Conservation (phyloP, 2,329 filamentous ascomycete species). For the Paramyrothecium sp. region DNA sequence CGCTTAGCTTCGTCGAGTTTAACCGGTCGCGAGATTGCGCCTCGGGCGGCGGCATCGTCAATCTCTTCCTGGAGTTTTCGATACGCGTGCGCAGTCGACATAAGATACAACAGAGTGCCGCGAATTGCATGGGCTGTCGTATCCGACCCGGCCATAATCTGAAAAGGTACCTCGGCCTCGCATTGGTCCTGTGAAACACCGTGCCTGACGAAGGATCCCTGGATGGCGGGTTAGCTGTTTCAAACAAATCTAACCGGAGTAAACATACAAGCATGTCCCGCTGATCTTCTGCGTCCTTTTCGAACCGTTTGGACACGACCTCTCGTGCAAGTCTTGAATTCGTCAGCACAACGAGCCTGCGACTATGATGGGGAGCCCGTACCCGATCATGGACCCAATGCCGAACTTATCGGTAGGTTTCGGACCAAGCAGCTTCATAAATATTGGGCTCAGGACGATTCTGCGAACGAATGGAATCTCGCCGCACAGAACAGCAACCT, state of each 20-base stretch:
- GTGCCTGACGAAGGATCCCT: slow-evolving; percentile 1
- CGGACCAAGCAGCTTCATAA: background rate
- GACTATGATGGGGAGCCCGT: background rate
- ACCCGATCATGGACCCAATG: background rate
- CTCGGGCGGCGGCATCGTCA: slow-evolving; percentile 27
- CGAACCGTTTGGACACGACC: background rate
- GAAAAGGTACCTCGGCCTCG: slow-evolving; percentile 28
- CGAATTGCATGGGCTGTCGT: slow-evolving; percentile 51
- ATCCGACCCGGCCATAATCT: slow-evolving; percentile 38
- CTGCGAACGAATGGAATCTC: background rate
- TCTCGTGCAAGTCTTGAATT: background rate
- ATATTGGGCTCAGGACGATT: background rate
- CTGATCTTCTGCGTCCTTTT: background rate
- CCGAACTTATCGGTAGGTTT: background rate
- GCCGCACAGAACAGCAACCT: background rate
- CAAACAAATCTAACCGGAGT: background rate
- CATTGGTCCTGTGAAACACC: background rate
- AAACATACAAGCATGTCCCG: background rate
- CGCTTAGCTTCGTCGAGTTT: slow-evolving; percentile 22
- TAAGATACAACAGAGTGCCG: slow-evolving; percentile 45
- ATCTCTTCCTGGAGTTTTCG: slow-evolving; percentile 43
- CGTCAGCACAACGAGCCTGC: background rate
- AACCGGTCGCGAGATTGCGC: slow-evolving; percentile 23
- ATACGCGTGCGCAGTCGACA: slow-evolving; percentile 43
- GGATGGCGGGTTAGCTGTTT: background rate